Base-by-base conservation (phyloP, 2,329 filamentous ascomycete genomes). In the Colletotrichum karsti region DNA sequence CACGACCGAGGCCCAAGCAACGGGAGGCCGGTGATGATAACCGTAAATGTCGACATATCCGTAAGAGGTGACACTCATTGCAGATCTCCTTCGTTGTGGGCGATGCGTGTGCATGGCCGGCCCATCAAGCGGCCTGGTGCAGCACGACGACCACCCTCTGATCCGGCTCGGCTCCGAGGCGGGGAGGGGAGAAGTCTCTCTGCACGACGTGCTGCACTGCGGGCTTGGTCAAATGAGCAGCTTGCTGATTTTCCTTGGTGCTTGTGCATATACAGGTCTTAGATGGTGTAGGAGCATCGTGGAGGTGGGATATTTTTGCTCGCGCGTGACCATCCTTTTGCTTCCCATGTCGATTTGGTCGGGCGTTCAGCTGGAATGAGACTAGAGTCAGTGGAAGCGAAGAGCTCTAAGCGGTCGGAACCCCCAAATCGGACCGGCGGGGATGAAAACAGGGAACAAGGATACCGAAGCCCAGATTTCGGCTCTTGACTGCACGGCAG, bases 401-500 rank as follows among this genome's bases (percentile, higher is more conserved):
- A 57, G 22, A 53, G 59, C 55, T 33, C 56, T 56, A 66, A 44
- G 39, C 57, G 56, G 63, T 41, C 37, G 59, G 59, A 57, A 53
- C 37, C 44, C 46, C 53, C 53, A 64, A 57, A 42, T 48, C 53
- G 46, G 46, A 22, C 44, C 61, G 41, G 53, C 54, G 30, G 61
- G 39, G 46, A 24, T 53, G 7, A 10, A 59, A 50, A 41, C 60
- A 64, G 61, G 60, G 64, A 46, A 58, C 53, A 64, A 60, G 64
- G 60, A 22, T 64, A 5, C 7, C 15, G 4, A n/a, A 53, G 53
- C 18, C 35, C 46, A 57, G 44, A 53, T 63, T 54, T 15, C 54
- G 65, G 65, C 60, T 64, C 24, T 54, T 59, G 60, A 59, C 65
- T 68, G 60, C 54, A 58, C 18, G 53, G 37, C 28, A 53, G 28